Evolutionary conservation across 1,284 basidiomycete species (phyloP), one percentile per base, ranked within the genome.

Genomic region (Porodaedalea pini): DNA sequence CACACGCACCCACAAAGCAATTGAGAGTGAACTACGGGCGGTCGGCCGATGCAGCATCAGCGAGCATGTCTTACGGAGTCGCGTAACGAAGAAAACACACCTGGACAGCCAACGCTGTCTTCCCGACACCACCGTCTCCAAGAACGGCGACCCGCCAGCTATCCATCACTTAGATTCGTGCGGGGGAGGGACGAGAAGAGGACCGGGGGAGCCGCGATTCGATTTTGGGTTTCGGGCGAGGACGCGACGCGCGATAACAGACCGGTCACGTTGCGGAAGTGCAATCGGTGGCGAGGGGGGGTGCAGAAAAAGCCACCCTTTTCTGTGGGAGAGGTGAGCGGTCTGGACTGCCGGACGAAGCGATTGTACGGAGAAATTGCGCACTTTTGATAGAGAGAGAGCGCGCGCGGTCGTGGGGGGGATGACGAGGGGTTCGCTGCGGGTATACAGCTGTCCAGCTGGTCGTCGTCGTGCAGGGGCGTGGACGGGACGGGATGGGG

Each of bases 51-150:
- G 25, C 65, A 49, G 61, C 56, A 57, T 45, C 51, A 47, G 54
- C 39, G 57, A 39, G 49, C 51, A 52, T 39, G 15, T 37, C 39
- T 59, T 53, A 57, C 44, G 56, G 41, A 47, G 23, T 19, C 36
- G 39, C 31, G 21, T 71, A n/a, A 8, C 41, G n/a, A 17, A 17
- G 5, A 85, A 43, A 31, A 72, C 86, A 62, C 65, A 92, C 93
- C 79, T 95, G 93, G 51, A 98, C 94, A 63, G 94, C 95, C 68
- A 98, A 74, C 21, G 95, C 95, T 57, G 95, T 98, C 81, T 98
- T 98, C 63, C 95, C 95, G 34, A 98, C 95, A 76, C 95, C 95
- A 75, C 95, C 95, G 75, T 98, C 95, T 64, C 94, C 94, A 57
- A 98, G 82, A 64, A 98, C 93, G 63, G 94, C 94, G 67, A 98